Conservation (phyloP, 257 asterid species). For the Salvia splendens region DNA sequence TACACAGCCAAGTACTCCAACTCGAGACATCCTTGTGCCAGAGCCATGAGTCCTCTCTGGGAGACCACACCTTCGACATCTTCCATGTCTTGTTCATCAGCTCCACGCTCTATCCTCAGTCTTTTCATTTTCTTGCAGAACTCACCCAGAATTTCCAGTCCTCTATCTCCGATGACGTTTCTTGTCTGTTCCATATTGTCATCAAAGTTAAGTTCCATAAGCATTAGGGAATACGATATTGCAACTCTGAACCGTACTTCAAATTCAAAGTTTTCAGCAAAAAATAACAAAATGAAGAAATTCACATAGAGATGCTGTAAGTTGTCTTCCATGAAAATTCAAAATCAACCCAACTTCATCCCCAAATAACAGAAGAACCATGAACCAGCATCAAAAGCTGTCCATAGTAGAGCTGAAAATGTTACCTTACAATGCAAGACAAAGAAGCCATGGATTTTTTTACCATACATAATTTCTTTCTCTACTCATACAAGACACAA, state of each 20-base stretch:
- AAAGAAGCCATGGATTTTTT: not conserved
- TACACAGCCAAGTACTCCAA: conserved; percentile 50
- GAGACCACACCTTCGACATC: conserved; percentile 58
- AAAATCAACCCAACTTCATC: not conserved
- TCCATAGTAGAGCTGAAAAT: not conserved
- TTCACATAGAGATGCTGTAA: not conserved
- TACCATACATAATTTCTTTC: not conserved
- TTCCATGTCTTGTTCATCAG: conserved; percentile 51
- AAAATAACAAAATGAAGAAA: not conserved
- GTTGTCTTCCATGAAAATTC: conserved; percentile 9
- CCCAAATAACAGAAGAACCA: not conserved
- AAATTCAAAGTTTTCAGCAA: not conserved
- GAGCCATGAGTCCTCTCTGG: conserved; percentile 49
- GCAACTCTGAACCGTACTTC: not conserved
- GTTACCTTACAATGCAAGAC: not conserved
- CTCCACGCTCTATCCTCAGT: conserved; percentile 56
- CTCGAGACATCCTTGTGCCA: conserved; percentile 54
- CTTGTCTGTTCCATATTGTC: conserved; percentile 54
- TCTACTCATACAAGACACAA: not conserved
- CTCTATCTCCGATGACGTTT: conserved; percentile 84
- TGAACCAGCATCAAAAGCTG: not conserved
- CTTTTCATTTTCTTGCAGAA: conserved; percentile 55
- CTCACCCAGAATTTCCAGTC: conserved; percentile 67
- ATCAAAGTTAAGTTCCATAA: conserved; percentile 15
- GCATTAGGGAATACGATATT: not conserved